phyloP scores from a whole-genome alignment of 257 asterid genomes.

The Capsicum rhomboideum region DNA sequence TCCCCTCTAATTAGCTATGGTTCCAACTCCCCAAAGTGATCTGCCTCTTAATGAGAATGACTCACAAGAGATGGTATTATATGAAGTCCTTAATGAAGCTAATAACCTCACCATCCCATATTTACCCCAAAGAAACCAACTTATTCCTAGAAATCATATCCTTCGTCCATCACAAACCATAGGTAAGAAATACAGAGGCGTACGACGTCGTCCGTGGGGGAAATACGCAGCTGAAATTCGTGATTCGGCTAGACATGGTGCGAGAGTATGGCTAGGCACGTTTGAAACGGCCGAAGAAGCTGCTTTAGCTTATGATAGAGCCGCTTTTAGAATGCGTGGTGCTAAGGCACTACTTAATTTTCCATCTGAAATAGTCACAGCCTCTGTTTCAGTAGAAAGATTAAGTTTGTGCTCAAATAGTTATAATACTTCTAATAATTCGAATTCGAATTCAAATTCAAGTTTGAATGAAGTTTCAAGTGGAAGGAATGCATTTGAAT shows the following conservation, averaged over 20 bases:
- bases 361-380: conserved; percentile 25
- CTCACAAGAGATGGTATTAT: conserved; percentile 50
- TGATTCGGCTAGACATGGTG: conserved; percentile 40
- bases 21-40: conserved; percentile 11
- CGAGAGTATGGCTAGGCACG: conserved; percentile 58
- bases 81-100: conserved; percentile 50
- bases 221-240: conserved; percentile 70
- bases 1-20: conserved; percentile 15
- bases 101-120: conserved; percentile 8
- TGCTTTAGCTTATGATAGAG: conserved; percentile 62
- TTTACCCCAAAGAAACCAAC: conserved; percentile 9
- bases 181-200: conserved; percentile 49
- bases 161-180: conserved; percentile 12
- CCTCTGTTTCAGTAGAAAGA: neutral
- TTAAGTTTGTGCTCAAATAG: neutral
- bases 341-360: conserved; percentile 58
- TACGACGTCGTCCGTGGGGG: conserved; percentile 61
- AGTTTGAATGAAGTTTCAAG: neutral
- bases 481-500: neutral
- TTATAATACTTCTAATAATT: neutral
- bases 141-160: neutral
- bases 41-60: conserved; percentile 59
- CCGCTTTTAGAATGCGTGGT: conserved; percentile 60
- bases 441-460: neutral
- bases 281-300: conserved; percentile 55